phyloP scores from a whole-genome alignment of 176 grass and related monocot genomes.

The Aegilops longissima region DNA sequence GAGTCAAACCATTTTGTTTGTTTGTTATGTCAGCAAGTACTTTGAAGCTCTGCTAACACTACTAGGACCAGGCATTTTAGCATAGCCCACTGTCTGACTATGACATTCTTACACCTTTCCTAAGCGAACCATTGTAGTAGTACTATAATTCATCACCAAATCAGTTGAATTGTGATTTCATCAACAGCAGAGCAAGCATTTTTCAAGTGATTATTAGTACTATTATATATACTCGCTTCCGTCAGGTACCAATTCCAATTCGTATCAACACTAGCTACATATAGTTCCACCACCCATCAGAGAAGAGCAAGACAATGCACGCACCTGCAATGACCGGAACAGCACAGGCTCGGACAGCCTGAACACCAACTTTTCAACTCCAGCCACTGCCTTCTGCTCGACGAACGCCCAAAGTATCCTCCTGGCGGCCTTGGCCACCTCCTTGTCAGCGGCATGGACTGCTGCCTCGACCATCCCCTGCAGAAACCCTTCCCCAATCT shows the following conservation, averaged over 20 bases:
- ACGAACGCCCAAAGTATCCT: conserved; percentile 66
- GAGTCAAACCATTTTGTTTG: background rate
- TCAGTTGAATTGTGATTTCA: background rate
- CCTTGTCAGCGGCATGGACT: conserved; percentile 51
- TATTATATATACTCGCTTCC: background rate
- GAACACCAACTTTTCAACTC: conserved; percentile 83
- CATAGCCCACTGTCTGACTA: background rate
- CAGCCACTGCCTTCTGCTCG: conserved; percentile 55
- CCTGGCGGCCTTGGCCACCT: conserved; percentile 52
- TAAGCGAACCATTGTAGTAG: background rate
- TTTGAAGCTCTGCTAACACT: background rate
- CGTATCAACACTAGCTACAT: background rate
- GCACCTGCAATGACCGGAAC: conserved; percentile 84
- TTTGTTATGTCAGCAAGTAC: background rate
- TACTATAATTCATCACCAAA: background rate
- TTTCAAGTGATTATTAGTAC: background rate
- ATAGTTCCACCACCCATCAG: background rate
- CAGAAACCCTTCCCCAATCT: conserved; percentile 73
- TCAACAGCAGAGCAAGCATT: background rate
- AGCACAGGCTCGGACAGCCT: conserved; percentile 75
- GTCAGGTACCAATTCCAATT: background rate
- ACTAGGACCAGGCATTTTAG: background rate
- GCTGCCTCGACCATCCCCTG: conserved; percentile 73
- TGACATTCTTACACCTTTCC: background rate
- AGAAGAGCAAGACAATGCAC: conserved; percentile 18